A percentile compares a stretch with the other conserved stretches of the same genome.
These are phyloP conservation scores for Takashimella koratensis DNA, from an alignment of 1,284 basidiomycete species.

Conservation along the genomic window DNA sequence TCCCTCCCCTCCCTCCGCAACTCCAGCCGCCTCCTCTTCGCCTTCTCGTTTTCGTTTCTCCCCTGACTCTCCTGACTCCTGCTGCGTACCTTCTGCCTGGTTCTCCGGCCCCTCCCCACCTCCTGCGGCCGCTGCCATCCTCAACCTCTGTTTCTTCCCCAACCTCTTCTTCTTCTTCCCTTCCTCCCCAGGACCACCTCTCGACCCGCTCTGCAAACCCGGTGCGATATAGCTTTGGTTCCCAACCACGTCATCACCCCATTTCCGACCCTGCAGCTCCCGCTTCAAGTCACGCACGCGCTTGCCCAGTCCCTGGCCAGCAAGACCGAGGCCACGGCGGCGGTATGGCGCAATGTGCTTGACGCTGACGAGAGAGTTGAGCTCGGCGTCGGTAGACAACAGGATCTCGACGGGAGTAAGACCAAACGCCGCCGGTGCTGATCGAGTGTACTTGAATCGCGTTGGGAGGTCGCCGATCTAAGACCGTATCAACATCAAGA, in stretches of 20 bases:
- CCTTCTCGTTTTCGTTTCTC: background rate
- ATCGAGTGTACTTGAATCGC: constrained; percentile 84
- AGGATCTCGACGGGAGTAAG: constrained; percentile 85
- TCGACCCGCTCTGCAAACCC: constrained; percentile 6
- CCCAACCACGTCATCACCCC: constrained; percentile 52
- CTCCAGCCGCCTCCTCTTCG: background rate
- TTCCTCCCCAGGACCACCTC: constrained; percentile 6
- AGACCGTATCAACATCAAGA: constrained; percentile 6
- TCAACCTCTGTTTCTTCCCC: constrained; percentile 1
- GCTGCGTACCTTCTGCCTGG: background rate
- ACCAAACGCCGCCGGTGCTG: constrained; percentile 64
- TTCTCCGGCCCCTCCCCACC: background rate
- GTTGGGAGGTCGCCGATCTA: constrained; percentile 87
- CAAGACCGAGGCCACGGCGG: constrained; percentile 47
- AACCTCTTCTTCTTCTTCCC: constrained; percentile 8
- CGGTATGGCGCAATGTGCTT: constrained; percentile 90
- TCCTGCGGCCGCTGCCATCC: background rate
- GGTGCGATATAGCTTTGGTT: too few species aligned
- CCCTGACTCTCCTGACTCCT: background rate
- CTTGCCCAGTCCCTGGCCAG: constrained; percentile 64
- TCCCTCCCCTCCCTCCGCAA: constrained; percentile 1
- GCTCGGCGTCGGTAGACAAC: constrained; percentile 84
- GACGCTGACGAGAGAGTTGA: constrained; percentile 84
- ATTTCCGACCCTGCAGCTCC: constrained; percentile 53
- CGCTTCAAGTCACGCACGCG: constrained; percentile 71